Percentiles rank a stretch among this genome's conserved stretches.
phyloP scores from a whole-genome alignment of 2,329 filamentous ascomycete species.

The Pseudopyricularia javanii region DNA sequence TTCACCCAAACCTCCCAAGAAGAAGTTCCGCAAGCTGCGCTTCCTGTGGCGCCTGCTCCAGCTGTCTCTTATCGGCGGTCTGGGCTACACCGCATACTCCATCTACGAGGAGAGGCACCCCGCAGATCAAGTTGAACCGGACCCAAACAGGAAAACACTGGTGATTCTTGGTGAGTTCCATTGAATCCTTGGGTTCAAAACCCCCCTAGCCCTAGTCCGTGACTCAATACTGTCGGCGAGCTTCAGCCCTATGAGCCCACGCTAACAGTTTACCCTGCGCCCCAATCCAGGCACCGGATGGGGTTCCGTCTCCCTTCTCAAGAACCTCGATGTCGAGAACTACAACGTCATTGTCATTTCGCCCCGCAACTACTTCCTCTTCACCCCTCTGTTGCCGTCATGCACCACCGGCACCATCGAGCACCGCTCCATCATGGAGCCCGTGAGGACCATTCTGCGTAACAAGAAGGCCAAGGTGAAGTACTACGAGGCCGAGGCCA shows the following conservation, averaged over 20 bases:
- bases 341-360: conserved; percentile 98
- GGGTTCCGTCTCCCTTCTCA: conserved; percentile 89
- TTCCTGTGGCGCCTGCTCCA: conserved; percentile 80
- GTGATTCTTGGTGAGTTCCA: conserved; percentile 71
- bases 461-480: conserved; percentile 89
- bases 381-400: conserved; percentile 92
- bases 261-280: conserved; percentile 11
- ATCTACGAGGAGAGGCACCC: conserved; percentile 79
- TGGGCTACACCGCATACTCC: conserved; percentile 64
- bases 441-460: conserved; percentile 86
- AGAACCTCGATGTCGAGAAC: conserved; percentile 97
- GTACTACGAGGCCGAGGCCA: conserved; percentile 96
- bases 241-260: neutral
- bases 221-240: neutral
- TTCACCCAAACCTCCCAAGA: conserved; percentile 25
- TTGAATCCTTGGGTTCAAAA: no score
- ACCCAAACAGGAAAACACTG: conserved; percentile 90
- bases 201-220: neutral
- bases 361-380: conserved; percentile 98
- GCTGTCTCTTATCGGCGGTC: conserved; percentile 55
- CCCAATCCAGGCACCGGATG: conserved; percentile 68
- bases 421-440: conserved; percentile 99
- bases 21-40: conserved; percentile 56
- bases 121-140: conserved; percentile 62
- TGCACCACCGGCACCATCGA: conserved; percentile 97